phyloP scores from a whole-genome alignment of 768 basidiomycete genomes.

The Podaxis sp. region DNA sequence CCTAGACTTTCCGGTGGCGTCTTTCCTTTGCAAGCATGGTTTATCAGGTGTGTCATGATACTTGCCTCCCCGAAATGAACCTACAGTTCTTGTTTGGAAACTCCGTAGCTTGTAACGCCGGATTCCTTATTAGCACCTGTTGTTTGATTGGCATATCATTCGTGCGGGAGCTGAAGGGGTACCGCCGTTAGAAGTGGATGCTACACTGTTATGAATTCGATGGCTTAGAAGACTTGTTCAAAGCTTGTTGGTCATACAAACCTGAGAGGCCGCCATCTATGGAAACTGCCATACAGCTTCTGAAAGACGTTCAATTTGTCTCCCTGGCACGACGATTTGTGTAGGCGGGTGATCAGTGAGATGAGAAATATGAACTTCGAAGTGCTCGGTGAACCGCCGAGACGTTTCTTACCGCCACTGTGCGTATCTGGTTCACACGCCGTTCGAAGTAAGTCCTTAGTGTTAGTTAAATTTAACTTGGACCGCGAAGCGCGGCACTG shows the following conservation, averaged over 20 bases:
- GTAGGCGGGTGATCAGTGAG: neutral
- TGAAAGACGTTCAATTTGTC: neutral
- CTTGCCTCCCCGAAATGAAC: neutral
- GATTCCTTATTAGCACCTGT: conserved; percentile 26
- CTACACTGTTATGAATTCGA: neutral
- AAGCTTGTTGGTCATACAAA: conserved; percentile 20
- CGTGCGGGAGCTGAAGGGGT: conserved; percentile 21
- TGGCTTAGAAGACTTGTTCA: conserved; percentile 14
- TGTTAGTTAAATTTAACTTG: no score
- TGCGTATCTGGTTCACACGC: no score
- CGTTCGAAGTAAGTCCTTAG: no score
- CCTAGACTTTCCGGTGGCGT: conserved; percentile 27
- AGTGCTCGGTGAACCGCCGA: no score
- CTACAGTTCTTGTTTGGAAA: neutral
- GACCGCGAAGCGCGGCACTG: no score
- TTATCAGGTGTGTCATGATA: conserved; percentile 26
- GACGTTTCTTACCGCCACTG: no score
- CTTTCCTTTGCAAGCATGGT: conserved; percentile 32
- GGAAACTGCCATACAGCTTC: neutral
- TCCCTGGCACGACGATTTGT: neutral
- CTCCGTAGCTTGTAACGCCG: conserved; percentile 25
- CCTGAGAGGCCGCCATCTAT: conserved; percentile 20
- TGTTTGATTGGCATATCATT: conserved; percentile 26
- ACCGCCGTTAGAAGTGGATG: neutral
- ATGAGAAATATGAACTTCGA: neutral